Evolutionary conservation across 805 yeast species (phyloP).

Genomic region (Monosporozyma aquatica): DNA sequence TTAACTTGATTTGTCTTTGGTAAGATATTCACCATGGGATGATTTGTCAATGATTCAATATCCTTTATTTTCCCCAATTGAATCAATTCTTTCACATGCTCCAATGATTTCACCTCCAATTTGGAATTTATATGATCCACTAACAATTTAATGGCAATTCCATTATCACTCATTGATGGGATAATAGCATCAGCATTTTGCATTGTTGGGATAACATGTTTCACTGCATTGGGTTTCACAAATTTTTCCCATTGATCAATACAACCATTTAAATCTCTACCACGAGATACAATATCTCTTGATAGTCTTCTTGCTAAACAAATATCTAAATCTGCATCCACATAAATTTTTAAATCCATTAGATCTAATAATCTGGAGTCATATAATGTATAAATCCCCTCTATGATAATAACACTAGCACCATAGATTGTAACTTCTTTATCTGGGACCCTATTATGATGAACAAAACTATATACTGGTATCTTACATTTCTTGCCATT

Average conservation of each 20-base stretch:
- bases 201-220: slow-evolving; percentile 56
- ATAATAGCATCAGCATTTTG: slow-evolving; percentile 74
- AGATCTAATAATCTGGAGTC: slow-evolving; percentile 58
- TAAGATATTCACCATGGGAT: slow-evolving; percentile 24
- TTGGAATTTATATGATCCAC: slow-evolving; percentile 73
- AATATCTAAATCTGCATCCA: slow-evolving; percentile 88
- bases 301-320: slow-evolving; percentile 83
- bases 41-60: slow-evolving; percentile 11
- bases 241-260: slow-evolving; percentile 82
- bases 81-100: slow-evolving; percentile 58
- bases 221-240: slow-evolving; percentile 87
- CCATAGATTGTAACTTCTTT: slow-evolving; percentile 76
- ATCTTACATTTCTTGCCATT: slow-evolving; percentile 60
- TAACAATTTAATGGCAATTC: slow-evolving; percentile 69
- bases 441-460: slow-evolving; percentile 52
- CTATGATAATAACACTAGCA: slow-evolving; percentile 85
- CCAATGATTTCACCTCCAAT: slow-evolving; percentile 50
- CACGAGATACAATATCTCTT: slow-evolving; percentile 79
- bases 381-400: slow-evolving; percentile 80
- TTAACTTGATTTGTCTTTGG: slow-evolving; percentile 52
- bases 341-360: slow-evolving; percentile 82
- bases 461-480: slow-evolving; percentile 59
- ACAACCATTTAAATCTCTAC: slow-evolving; percentile 75
- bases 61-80: slow-evolving; percentile 31
- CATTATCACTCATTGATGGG: slow-evolving; percentile 85